A percentile compares a stretch with the other conserved stretches of the same genome.
Evolutionary conservation across 83 land plant genomes (phyloP).

Genomic region (Diphasiastrum complanatum): DNA sequence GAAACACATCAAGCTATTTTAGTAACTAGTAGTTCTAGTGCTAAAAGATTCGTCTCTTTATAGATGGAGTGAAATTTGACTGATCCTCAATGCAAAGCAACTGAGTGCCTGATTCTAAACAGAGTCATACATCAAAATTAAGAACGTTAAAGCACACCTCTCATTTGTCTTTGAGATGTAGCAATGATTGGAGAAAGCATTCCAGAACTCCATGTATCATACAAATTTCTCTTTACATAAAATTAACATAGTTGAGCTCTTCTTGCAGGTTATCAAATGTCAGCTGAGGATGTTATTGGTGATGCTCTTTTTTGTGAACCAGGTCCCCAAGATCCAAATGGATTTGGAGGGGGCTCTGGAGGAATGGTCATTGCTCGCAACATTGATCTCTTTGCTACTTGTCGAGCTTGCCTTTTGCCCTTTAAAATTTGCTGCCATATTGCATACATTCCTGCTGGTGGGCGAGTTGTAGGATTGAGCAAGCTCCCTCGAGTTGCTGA

Average conservation of each 20-base stretch:
- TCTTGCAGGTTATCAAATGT: slow-evolving; percentile 68
- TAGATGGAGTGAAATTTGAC: too few species aligned
- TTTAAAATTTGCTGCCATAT: slow-evolving; percentile 65
- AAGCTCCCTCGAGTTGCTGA: slow-evolving; percentile 80
- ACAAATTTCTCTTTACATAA: neutral
- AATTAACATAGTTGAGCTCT: neutral
- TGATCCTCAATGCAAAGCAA: too few species aligned
- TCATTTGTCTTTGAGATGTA: too few species aligned
- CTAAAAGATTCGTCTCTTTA: too few species aligned
- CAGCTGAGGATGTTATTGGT: slow-evolving; percentile 52
- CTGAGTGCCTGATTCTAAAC: too few species aligned
- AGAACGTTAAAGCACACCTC: too few species aligned
- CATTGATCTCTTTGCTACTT: slow-evolving; percentile 58
- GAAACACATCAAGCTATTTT: too few species aligned
- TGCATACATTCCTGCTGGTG: slow-evolving; percentile 60
- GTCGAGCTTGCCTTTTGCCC: slow-evolving; percentile 75
- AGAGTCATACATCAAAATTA: too few species aligned
- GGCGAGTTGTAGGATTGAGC: slow-evolving; percentile 74
- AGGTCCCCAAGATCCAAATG: slow-evolving; percentile 42
- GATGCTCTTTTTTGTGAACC: slow-evolving; percentile 74
- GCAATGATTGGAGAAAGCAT: too few species aligned
- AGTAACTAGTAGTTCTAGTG: too few species aligned
- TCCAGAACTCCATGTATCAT: neutral
- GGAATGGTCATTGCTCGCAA: slow-evolving; percentile 77
- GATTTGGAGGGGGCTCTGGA: slow-evolving; percentile 67